Conservation (phyloP, 2,329 filamentous ascomycete species). For the Aspergillus pseudoviridinutans region DNA sequence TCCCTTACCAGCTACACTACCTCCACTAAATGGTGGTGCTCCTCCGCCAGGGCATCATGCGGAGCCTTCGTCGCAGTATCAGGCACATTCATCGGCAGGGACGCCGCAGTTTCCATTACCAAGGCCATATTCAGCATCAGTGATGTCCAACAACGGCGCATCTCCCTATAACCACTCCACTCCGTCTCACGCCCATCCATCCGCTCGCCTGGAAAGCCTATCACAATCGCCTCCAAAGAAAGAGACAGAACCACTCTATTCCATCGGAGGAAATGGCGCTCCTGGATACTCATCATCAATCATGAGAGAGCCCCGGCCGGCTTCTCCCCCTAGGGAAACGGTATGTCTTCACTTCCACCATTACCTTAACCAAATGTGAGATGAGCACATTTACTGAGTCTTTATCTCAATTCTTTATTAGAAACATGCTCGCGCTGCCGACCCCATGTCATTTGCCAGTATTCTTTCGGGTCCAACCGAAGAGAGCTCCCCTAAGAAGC, state of each 20-base stretch:
- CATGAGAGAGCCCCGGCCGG: slow-evolving; percentile 27
- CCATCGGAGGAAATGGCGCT: slow-evolving; percentile 26
- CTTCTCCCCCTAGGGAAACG: slow-evolving; percentile 39
- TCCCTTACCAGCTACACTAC: slow-evolving; percentile 37
- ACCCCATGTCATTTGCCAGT: slow-evolving; percentile 94
- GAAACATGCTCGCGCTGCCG: slow-evolving; percentile 69
- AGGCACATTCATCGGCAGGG: slow-evolving; percentile 27
- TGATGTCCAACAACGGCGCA: slow-evolving; percentile 34
- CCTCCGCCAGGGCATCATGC: slow-evolving; percentile 26
- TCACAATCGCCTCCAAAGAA: slow-evolving; percentile 40
- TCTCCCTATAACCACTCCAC: slow-evolving; percentile 35
- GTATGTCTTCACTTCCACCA: slow-evolving; percentile 32
- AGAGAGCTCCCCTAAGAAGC: slow-evolving; percentile 46
- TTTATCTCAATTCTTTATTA: slow-evolving; percentile 31
- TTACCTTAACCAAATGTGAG: neutral
- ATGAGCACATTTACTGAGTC: neutral
- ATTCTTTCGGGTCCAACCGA: slow-evolving; percentile 80
- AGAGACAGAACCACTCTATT: slow-evolving; percentile 35
- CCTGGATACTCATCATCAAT: slow-evolving; percentile 29
- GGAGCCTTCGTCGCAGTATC: slow-evolving; percentile 35
- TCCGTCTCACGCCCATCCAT: slow-evolving; percentile 41
- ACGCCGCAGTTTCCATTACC: slow-evolving; percentile 31
- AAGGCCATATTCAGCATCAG: slow-evolving; percentile 32
- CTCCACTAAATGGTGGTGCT: slow-evolving; percentile 37
- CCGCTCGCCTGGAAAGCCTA: slow-evolving; percentile 32